Evolutionary conservation across 2,329 filamentous ascomycete genomes (phyloP), one percentile per base, ranked within the genome.

Genomic region (Leptographium radiaticola): DNA sequence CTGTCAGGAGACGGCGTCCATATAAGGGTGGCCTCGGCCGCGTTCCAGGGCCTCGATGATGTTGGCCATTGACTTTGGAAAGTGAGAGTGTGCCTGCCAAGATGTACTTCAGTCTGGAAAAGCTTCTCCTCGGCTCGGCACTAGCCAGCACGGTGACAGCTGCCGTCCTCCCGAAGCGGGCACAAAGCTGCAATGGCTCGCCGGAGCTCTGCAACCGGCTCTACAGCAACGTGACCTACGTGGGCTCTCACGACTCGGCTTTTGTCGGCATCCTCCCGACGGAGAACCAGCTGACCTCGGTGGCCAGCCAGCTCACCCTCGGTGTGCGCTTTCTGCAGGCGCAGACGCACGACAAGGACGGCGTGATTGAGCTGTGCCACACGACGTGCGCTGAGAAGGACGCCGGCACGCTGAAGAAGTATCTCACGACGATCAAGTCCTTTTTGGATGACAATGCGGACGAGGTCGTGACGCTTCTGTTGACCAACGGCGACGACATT

Each of bases 311-410:
- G 62, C 71, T 87, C 11, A 67, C 77, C 51, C 68, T 77, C 36
- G 83, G 83, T 16, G 75, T 86, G 43, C 76, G 83, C 25, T 81
- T 81, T 59, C 67, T 87, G 13, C 78, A 83, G 61, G 79, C 75
- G 31, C 82, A 86, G 65, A 81, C 81, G 3, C 83, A 83, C 61
- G 67, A 74, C 40, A 66, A 73, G 52, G 66, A 72, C 53, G 74
- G 72, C 31, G 65, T 63, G 2, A 72, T 85, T 46, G 69, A 81
- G 59, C 70, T 84, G 63, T 86, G 84, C 65, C 83, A 87, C 62
- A 84, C 81, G 1, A 71, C 71, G 25, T 87, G 83, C 65, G 61
- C 70, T 49, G 67, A 81, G 42, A 71, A 81, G 44, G 76, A 85
- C 62, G 79, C 70, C 11, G 84, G 83, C 1, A 64, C 74, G 0